Conservation (phyloP, 495 filamentous ascomycete genomes). For the Aspergillus haitiensis region DNA sequence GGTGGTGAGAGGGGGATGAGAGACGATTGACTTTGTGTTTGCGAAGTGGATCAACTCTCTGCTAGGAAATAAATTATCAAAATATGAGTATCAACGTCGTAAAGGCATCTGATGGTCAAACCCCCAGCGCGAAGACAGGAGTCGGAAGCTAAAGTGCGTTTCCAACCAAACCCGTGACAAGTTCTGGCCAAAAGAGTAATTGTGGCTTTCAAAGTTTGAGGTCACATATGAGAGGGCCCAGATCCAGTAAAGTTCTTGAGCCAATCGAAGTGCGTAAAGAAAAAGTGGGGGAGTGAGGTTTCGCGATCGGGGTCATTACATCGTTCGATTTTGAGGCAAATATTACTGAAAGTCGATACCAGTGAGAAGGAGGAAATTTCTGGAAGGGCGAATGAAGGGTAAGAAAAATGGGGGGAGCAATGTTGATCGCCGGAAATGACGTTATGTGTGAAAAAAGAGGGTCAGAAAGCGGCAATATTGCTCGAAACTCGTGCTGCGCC, state of each 20-base stretch:
- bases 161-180: slow-evolving; percentile 2
- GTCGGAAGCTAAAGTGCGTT: slow-evolving; percentile 18
- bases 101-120: background rate
- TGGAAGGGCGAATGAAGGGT: slow-evolving; percentile 24
- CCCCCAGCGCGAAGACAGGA: slow-evolving; percentile 18
- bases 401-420: slow-evolving; percentile 14
- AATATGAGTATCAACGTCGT: too few relatives aligned
- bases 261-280: slow-evolving; percentile 22
- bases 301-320: slow-evolving; percentile 37
- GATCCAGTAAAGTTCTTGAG: slow-evolving; percentile 23
- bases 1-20: too few relatives aligned
- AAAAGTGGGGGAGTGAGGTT: slow-evolving; percentile 24
- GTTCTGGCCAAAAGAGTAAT: slow-evolving; percentile 18
- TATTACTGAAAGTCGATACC: slow-evolving; percentile 16
- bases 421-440: slow-evolving; percentile 30
- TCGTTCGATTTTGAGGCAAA: slow-evolving; percentile 26
- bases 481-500: slow-evolving; percentile 9
- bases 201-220: slow-evolving; percentile 11
- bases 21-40: too few relatives aligned
- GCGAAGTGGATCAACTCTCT: too few relatives aligned
- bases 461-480: slow-evolving; percentile 24
- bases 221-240: slow-evolving; percentile 22
- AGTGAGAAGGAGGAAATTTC: slow-evolving; percentile 17
- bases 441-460: slow-evolving; percentile 26
- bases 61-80: too few relatives aligned